Conservation (phyloP, 2,329 filamentous ascomycete species). For the Didymellaceae sp. region DNA sequence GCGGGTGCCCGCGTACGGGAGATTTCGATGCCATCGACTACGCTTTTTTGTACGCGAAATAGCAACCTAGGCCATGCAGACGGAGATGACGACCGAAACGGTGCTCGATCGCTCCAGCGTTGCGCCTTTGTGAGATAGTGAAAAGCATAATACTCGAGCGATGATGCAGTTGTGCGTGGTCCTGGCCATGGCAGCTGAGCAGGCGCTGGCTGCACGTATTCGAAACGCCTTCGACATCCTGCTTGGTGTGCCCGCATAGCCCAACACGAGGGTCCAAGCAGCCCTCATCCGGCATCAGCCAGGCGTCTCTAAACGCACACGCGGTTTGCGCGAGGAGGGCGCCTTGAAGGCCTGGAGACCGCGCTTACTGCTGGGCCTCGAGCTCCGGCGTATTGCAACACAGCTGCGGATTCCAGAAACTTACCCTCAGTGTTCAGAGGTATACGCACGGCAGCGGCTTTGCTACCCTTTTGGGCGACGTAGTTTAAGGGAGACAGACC, state of each 20-base stretch:
- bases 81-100: conserved; percentile 44
- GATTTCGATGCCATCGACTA: conserved; percentile 39
- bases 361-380: conserved; percentile 35
- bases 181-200: conserved; percentile 41
- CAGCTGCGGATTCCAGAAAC: conserved; percentile 44
- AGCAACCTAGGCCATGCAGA: conserved; percentile 32
- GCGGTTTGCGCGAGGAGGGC: conserved; percentile 17
- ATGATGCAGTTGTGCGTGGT: conserved; percentile 19
- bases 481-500: conserved; percentile 24
- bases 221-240: conserved; percentile 34
- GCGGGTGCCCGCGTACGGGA: conserved; percentile 31
- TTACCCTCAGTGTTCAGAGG: conserved; percentile 37
- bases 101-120: conserved; percentile 36
- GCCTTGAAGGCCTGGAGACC: conserved; percentile 13
- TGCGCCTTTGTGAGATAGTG: conserved; percentile 1
- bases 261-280: conserved; percentile 24
- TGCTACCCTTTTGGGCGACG: conserved; percentile 40
- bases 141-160: conserved; percentile 35
- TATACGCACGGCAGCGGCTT: conserved; percentile 41
- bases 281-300: conserved; percentile 15
- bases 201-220: conserved; percentile 8
- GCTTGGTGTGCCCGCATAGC: conserved; percentile 28
- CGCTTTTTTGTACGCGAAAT: conserved; percentile 15
- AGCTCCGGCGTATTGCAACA: conserved; percentile 29
- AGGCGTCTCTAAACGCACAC: conserved; percentile 15